Base-by-base conservation (phyloP, 1,284 basidiomycete genomes). In the Singerocomus rubriflavus region DNA sequence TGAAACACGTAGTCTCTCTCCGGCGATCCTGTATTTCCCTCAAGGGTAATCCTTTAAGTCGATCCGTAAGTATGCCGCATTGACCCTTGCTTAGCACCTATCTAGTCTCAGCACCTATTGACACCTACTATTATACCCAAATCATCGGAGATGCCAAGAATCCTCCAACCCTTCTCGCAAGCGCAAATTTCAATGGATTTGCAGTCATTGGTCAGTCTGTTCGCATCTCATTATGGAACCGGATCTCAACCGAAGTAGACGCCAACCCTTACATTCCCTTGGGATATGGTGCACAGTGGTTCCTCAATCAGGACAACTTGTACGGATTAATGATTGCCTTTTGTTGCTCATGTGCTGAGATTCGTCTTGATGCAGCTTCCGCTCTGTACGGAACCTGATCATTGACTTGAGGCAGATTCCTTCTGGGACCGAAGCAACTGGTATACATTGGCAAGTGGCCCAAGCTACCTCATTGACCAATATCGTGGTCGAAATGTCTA, bases 381-480 rank as follows among this genome's bases (percentile, higher is more conserved):
- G 73, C 40, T 73, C 76, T 7, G 70, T 78, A 26, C 70, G 77
- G 33, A 78, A 79, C 63, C 64, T 79, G 51, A 62, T 74, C 44
- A 75, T 79, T 56, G 77, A 79, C 57, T 54, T 76, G 66, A 72
- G 50, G 62, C 69, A 62, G 50, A 76, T 85, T 56, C 78, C 82
- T 25, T 68, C 80, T 0, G 63, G 72, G 6, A 71, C 69, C 13
- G 58, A 71, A 3, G 85, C 78, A 12, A 84, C 80, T 26, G 86
- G 83, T 27, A 71, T 88, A 33, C 86, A 91, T 55, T 89, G 87
- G 81, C 85, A 90, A 67, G 84, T 90, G 21, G 80, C 88, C 5
- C 88, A 91, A 62, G 80, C 85, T 1, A 91, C 88, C 0, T 86
- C 84, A 1, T 70, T 92, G 39, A 76, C 82, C 47, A 76, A 80